Evolutionary conservation across 2,329 filamentous ascomycete genomes (phyloP), one percentile per base, ranked within the genome.

Genomic region (Sporothrix brasiliensis): DNA sequence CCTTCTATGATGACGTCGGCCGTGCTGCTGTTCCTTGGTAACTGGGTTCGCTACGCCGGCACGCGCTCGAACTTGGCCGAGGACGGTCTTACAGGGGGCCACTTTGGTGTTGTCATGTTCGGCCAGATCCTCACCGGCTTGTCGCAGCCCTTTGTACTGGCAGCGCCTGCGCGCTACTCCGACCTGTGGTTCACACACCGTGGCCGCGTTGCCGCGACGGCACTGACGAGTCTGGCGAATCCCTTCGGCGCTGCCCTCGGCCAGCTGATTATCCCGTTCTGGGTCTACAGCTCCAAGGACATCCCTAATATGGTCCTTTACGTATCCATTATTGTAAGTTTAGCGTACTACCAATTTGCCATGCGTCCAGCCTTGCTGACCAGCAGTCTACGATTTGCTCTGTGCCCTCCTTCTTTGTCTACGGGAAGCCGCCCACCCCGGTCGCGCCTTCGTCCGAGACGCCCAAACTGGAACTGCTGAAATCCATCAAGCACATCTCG

Each of bases 161-260:
- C 91, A 7, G 93, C 94, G 0, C 94, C 95, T 0, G 94, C 95
- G 0, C 85, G 92, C 73, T 99, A 97, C 80, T 95, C 92, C 69
- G 94, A 97, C 78, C 83, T 97, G 72, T 98, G 95, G 95, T 98
- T 98, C 81, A 94, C 92, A 1, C 89, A 91, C 75, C 83, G 84
- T 13, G 94, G 94, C 9, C 88, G 95, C 69, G 92, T 97, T 14
- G 90, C 91, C 69, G 94, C 94, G 21, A 98, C 94, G 0, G 95
- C 94, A 0, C 77, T 97, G 49, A 90, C 91, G 27, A 94, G 89
- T 72, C 81, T 98, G 71, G 92, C 94, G 4, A 98, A 97, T 79
- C 94, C 94, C 0, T 86, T 98, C 67, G 94, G 94, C 16, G 94
- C 91, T 27, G 94, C 94, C 7, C 81, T 97, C 66, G 94, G 93